A percentile compares a stretch with the other conserved stretches of the same genome.
phyloP scores from a whole-genome alignment of 2,329 filamentous ascomycete species.

The Tolypocladium pustulatum region DNA sequence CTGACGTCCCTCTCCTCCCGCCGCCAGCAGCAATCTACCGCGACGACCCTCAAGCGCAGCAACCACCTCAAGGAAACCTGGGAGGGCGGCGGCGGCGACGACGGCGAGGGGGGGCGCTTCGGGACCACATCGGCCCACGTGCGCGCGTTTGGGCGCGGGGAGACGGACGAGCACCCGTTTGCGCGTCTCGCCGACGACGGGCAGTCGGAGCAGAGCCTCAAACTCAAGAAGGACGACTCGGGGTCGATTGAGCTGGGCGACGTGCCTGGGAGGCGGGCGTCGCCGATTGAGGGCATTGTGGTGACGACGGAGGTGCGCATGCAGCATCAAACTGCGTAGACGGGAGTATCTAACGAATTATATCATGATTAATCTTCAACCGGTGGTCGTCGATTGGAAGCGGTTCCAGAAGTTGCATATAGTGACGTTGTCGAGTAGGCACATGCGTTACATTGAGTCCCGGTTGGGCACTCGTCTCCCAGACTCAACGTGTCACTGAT shows the following conservation, averaged over 20 bases:
- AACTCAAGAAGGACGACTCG: not conserved
- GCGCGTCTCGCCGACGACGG: conserved; percentile 1
- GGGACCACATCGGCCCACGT: not conserved
- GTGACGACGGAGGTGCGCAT: conserved; percentile 5
- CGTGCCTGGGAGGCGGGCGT: not conserved
- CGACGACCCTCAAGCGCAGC: not conserved
- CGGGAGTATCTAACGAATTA: not conserved
- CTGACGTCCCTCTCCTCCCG: conserved; percentile 1
- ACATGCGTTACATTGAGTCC: not conserved
- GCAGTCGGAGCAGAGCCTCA: not conserved
- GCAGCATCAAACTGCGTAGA: not conserved
- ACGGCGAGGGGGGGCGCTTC: not conserved
- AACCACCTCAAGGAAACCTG: not conserved
- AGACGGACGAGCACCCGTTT: conserved; percentile 6
- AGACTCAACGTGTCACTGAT: not conserved
- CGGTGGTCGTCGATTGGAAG: not conserved
- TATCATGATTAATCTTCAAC: not conserved
- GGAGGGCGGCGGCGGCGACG: not conserved
- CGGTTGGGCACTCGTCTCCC: not conserved
- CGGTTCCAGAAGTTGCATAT: not conserved
- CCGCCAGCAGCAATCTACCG: conserved; percentile 1
- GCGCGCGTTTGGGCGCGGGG: not conserved
- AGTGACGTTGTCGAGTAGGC: not conserved
- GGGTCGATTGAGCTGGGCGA: conserved; percentile 2
- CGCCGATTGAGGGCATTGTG: conserved; percentile 1